phyloP scores from a whole-genome alignment of 1,284 basidiomycete genomes.

The Trichosporon coremiiforme region DNA sequence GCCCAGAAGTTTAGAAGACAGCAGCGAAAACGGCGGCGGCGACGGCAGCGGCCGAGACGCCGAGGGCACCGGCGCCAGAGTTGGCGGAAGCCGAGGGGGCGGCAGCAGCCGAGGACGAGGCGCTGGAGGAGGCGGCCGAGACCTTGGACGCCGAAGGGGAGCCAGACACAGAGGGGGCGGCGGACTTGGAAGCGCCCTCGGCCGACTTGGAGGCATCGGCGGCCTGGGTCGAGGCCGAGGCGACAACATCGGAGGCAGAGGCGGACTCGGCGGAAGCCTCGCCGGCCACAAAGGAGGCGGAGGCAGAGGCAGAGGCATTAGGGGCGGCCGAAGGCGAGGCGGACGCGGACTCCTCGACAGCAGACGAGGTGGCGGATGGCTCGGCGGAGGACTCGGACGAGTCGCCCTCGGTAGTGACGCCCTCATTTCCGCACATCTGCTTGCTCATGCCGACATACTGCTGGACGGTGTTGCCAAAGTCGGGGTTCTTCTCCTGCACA shows the following conservation, averaged over 20 bases:
- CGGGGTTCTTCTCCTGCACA: constrained; percentile 28
- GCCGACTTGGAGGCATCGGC: not conserved
- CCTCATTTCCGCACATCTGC: constrained; percentile 27
- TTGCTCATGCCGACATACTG: constrained; percentile 24
- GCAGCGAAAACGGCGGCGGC: constrained; percentile 19
- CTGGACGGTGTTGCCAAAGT: constrained; percentile 13
- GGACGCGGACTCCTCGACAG: too few relatives aligned
- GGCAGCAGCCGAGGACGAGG: constrained; percentile 9
- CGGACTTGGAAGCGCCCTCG: not conserved
- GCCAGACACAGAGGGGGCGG: not conserved
- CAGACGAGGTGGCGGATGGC: not conserved
- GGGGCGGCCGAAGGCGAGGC: not conserved
- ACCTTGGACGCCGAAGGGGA: not conserved
- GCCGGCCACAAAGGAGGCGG: not conserved
- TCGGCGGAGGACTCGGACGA: constrained; percentile 12
- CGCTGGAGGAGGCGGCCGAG: constrained; percentile 2
- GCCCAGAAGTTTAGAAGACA: constrained; percentile 19
- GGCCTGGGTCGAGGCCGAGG: not conserved
- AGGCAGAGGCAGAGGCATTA: constrained; percentile 4
- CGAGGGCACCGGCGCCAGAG: constrained; percentile 18
- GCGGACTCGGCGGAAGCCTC: not conserved
- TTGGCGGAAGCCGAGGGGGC: constrained; percentile 11
- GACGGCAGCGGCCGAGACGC: constrained; percentile 24
- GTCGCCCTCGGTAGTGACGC: not conserved
- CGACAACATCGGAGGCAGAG: constrained; percentile 1